Evolutionary conservation across 352 stramenopile species (phyloP), one percentile per base, ranked within the genome.

Genomic region (Phytophthora pluvialis): DNA sequence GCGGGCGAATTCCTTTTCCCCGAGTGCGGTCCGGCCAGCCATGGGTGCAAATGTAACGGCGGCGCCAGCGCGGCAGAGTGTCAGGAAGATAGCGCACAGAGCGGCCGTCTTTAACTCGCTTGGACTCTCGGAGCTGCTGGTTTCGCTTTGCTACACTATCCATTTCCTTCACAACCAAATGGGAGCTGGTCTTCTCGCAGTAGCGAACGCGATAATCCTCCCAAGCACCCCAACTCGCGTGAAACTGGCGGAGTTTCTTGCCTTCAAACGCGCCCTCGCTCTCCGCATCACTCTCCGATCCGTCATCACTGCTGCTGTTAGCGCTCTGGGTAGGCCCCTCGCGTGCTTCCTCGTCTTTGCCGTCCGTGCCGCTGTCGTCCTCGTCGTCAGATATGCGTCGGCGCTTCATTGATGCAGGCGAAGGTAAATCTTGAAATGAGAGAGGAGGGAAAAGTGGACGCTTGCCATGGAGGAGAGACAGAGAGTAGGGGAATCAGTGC

Each of bases 31-130:
- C 31, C 10, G 18, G 48, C 9, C 29, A 55, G 5, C 32, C 48
- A 39, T 45, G 48, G 3, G 48, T 55, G 15, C 31, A 54, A 9
- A 44, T 54, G 32, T 43, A 54, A 10, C 47, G 47, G 9, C 47
- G 47, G 10, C 21, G 48, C 32, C 48, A 55, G 10, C 31, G 48
- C 9, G 48, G 33, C 4, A 55, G 12, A 1, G 8, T 10, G 5
- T 55, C 48, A 1, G 48, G 48, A 12, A 55, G 12, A 11, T 55
- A 55, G 1, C 29, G 32, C 18, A 45, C 18, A 1, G 18, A 10
- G 0, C 32, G 31, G 8, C 32, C 48, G 28, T 32, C 18, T 45
- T 55, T 45, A 3, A 10, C 48, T 3, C 32, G 32, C 33, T 44
- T 55, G 32, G 32, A 55, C n/a, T 45, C 32, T 3, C 33, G 48